phyloP scores from a whole-genome alignment of 2,329 filamentous ascomycete species.

The Ambrosiella xylebori region DNA sequence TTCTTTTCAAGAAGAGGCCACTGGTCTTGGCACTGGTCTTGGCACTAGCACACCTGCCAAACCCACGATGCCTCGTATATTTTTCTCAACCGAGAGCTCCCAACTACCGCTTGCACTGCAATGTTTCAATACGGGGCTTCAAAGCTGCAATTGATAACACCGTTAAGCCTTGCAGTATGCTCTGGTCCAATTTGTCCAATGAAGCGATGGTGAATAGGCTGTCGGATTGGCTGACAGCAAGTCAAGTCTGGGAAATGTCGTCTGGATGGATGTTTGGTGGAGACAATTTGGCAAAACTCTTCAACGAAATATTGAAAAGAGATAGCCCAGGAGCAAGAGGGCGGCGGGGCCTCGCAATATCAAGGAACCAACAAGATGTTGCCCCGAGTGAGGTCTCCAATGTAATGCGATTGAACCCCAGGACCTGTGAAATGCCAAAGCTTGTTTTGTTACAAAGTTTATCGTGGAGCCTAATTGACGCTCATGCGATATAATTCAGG shows the following conservation, averaged over 20 bases:
- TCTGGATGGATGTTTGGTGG: neutral
- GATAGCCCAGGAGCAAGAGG: neutral
- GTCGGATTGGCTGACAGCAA: neutral
- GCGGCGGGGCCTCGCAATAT: neutral
- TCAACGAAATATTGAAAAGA: neutral
- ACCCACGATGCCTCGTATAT: neutral
- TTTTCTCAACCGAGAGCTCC: neutral
- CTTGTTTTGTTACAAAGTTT: no score
- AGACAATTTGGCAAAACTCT: neutral
- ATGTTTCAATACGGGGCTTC: neutral
- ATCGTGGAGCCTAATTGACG: no score
- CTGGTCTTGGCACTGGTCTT: conserved; percentile 6
- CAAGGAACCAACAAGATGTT: neutral
- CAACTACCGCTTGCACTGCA: neutral
- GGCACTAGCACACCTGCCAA: neutral
- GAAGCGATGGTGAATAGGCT: neutral
- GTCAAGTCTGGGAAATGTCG: neutral
- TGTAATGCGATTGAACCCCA: neutral
- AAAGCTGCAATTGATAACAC: neutral
- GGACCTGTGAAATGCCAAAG: neutral
- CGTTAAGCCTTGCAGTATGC: no score
- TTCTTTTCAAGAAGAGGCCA: conserved; percentile 8
- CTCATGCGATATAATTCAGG: no score
- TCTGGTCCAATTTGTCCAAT: neutral
- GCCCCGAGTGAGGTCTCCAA: conserved; percentile 4